Conservation (phyloP, 805 yeast genomes). For the Lipomyces yamanashiensis region DNA sequence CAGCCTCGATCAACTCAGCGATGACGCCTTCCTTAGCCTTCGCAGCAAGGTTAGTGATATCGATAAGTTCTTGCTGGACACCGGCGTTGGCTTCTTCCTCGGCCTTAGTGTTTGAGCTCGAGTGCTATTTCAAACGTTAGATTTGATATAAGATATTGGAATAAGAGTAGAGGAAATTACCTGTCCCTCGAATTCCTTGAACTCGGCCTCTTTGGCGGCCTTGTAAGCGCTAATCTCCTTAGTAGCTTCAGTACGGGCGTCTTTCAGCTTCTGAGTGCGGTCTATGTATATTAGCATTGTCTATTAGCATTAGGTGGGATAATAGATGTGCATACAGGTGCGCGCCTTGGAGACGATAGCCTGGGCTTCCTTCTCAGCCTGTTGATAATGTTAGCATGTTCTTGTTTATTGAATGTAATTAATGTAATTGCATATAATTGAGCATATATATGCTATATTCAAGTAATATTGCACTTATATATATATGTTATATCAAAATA, state of each 20-base stretch:
- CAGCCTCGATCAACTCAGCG: constrained; percentile 76
- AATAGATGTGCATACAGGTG: constrained; percentile 57
- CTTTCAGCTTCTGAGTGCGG: constrained; percentile 86
- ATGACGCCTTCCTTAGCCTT: constrained; percentile 71
- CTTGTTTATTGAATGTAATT: too few relatives aligned
- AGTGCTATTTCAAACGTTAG: constrained; percentile 50
- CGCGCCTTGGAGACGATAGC: constrained; percentile 92
- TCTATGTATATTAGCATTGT: constrained; percentile 46
- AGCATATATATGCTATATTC: not conserved
- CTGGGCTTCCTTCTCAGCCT: constrained; percentile 98
- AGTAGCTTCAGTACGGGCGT: constrained; percentile 92
- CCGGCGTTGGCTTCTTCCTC: constrained; percentile 78
- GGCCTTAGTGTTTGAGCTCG: constrained; percentile 74
- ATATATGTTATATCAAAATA: too few relatives aligned
- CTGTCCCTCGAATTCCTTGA: constrained; percentile 69
- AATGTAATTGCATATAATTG: not conserved
- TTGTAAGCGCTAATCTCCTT: constrained; percentile 86
- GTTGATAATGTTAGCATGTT: constrained; percentile 20
- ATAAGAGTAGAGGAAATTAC: constrained; percentile 39
- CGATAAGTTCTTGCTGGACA: constrained; percentile 70
- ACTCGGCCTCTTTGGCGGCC: constrained; percentile 78
- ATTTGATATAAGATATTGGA: not conserved
- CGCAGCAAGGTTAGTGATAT: constrained; percentile 66
- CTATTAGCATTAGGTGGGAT: too few relatives aligned
- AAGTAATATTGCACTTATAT: too few relatives aligned